Conservation (phyloP, 495 filamentous ascomycete genomes). For the Penicillium ochrochloron region DNA sequence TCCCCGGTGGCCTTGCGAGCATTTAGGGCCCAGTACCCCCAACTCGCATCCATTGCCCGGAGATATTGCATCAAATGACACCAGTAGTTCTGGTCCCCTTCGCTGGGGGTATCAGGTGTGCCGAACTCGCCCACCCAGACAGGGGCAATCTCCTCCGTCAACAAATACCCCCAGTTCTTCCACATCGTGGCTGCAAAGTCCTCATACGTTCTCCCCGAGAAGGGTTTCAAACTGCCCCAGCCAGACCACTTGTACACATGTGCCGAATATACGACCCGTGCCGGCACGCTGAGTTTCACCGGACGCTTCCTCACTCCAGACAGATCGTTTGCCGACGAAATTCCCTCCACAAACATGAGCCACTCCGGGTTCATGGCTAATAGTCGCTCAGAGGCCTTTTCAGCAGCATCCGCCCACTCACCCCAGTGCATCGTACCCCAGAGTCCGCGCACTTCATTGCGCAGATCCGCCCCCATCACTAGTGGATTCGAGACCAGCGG, state of each 20-base stretch:
- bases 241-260: constrained; percentile 68
- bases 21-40: constrained; percentile 69
- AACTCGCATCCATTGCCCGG: constrained; percentile 58
- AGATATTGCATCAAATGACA: constrained; percentile 58
- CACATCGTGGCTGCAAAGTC: constrained; percentile 62
- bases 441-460: constrained; percentile 64
- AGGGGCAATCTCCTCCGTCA: constrained; percentile 59
- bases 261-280: constrained; percentile 62
- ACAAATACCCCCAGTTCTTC: constrained; percentile 63
- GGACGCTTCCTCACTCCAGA: constrained; percentile 53
- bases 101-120: constrained; percentile 47
- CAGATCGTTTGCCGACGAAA: constrained; percentile 62
- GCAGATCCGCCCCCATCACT: constrained; percentile 62
- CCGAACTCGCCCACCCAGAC: constrained; percentile 68
- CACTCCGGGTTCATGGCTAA: constrained; percentile 60
- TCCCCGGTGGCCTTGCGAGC: constrained; percentile 58
- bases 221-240: constrained; percentile 60
- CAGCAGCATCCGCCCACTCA: constrained; percentile 61
- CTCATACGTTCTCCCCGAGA: constrained; percentile 55
- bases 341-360: constrained; percentile 65
- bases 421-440: constrained; percentile 67
- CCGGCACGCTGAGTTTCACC: constrained; percentile 52
- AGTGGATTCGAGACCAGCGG: constrained; percentile 53
- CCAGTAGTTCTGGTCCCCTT: constrained; percentile 64
- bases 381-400: constrained; percentile 57